phyloP scores from a whole-genome alignment of 106 monocot species.

The Platanthera guangdongensis region DNA sequence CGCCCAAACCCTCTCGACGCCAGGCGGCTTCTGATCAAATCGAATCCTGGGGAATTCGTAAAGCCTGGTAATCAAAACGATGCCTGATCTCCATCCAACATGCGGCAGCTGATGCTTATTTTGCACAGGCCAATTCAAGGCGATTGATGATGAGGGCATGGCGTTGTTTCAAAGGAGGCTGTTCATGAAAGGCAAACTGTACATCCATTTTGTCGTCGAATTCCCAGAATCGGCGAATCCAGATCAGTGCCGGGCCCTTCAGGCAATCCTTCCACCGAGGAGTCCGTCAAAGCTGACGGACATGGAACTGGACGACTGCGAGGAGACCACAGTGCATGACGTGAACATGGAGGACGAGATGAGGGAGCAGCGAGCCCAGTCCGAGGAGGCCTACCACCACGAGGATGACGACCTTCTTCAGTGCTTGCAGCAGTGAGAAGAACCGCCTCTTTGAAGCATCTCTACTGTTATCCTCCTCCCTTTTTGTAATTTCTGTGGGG shows the following conservation, averaged over 20 bases:
- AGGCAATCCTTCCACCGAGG: constrained; percentile 36
- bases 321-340: constrained; percentile 60
- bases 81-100: not conserved
- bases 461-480: not conserved
- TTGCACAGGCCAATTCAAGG: constrained; percentile 28
- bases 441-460: not conserved
- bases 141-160: constrained; percentile 27
- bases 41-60: constrained; percentile 7
- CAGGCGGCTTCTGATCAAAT: constrained; percentile 10
- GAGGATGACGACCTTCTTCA: constrained; percentile 52
- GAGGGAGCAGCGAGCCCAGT: constrained; percentile 52
- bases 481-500: not conserved
- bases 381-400: constrained; percentile 58
- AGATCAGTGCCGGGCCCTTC: constrained; percentile 47
- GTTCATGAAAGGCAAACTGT: constrained; percentile 33
- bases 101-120: not conserved
- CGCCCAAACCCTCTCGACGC: constrained; percentile 3
- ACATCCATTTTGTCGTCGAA: constrained; percentile 60
- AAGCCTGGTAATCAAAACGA: constrained; percentile 22
- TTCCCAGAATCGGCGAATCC: constrained; percentile 42
- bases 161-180: constrained; percentile 18
- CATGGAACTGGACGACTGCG: constrained; percentile 69
- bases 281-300: constrained; percentile 31
- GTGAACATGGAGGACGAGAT: constrained; percentile 68
- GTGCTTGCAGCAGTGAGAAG: constrained; percentile 53